Evolutionary conservation across 768 basidiomycete genomes (phyloP), one percentile per base, ranked within the genome.

Genomic region (Galerina marginata): DNA sequence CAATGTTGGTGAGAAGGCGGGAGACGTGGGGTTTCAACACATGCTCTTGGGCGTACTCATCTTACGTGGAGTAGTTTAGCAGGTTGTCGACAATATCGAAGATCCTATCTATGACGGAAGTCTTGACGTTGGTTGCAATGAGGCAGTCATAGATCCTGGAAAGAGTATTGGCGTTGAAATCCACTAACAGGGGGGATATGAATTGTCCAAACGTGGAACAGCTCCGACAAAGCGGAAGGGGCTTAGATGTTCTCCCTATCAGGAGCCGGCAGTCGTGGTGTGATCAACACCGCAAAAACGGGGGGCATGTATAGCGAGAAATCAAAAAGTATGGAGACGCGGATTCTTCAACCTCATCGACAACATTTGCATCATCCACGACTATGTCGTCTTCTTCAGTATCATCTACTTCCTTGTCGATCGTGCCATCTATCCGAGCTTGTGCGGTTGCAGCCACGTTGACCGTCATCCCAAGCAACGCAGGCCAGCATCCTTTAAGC

Each of bases 161-260:
- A 12, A 99, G 73, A 1, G 90, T 81, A 4, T 80, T 79, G 2
- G 76, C 65, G 67, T 98, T 91, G 69, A 87, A 90, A 25, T 85
- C 77, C 46, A 89, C 87, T 26, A 99, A 79, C 71, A 86, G n/a
- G 88, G 9, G 71, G 70, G n/a, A 83, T 79, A 60, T 87, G 83
- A 14, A 79, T 71, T 0, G 92, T 85, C 91, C 95, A 96, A 5
- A 83, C 77, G 59, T 87, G 83, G 75, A 97, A 91, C 20, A 98
- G 79, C 40, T 97, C 95, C 44, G 99, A 77, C 15, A 96, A 79
- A 0, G 92, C 88, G 0, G 95, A 96, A 0, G 96, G 95, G 0
- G 93, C 83, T 72, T 98, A 96, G 0, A 91, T 93, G 67, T 96
- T 99, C 73, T 99, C 97, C 44, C 75, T 80, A 60, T 91, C 88